A percentile compares a stretch with the other conserved stretches of the same genome.
phyloP scores from a whole-genome alignment of 257 asterid species.

The Phtheirospermum japonicum region DNA sequence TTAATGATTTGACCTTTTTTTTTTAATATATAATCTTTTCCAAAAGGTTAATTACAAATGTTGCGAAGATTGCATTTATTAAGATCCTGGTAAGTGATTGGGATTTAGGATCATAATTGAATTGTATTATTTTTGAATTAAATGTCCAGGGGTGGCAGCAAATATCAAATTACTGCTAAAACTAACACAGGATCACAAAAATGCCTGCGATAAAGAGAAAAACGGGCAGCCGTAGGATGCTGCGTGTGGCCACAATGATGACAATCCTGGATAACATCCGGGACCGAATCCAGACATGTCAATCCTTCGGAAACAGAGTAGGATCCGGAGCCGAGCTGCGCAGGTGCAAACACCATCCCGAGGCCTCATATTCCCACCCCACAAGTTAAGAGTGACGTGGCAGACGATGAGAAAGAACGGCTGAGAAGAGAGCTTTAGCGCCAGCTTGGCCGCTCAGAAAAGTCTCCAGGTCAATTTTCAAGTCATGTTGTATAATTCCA shows the following conservation, averaged over 20 bases:
- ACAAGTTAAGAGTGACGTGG: conserved; percentile 26
- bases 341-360: conserved; percentile 39
- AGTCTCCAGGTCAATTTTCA: conserved; percentile 50
- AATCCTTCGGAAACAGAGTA: conserved; percentile 41
- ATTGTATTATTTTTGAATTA: not conserved
- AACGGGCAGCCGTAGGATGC: conserved; percentile 60
- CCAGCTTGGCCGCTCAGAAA: conserved; percentile 56
- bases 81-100: too few species aligned
- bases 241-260: conserved; percentile 89
- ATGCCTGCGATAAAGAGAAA: conserved; percentile 53
- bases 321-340: conserved; percentile 35
- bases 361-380: conserved; percentile 21
- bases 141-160: conserved; percentile 67
- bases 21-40: too few species aligned
- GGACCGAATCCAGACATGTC: conserved; percentile 60
- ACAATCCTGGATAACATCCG: conserved; percentile 69
- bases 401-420: conserved; percentile 46
- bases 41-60: too few species aligned
- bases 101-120: not conserved
- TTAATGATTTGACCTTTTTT: too few species aligned
- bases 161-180: conserved; percentile 63
- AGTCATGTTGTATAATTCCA: too few species aligned
- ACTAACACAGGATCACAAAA: conserved; percentile 73
- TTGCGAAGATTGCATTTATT: too few species aligned
- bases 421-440: conserved; percentile 48